Conservation (phyloP, 495 filamentous ascomycete genomes). For the Talaromyces stipitatus region DNA sequence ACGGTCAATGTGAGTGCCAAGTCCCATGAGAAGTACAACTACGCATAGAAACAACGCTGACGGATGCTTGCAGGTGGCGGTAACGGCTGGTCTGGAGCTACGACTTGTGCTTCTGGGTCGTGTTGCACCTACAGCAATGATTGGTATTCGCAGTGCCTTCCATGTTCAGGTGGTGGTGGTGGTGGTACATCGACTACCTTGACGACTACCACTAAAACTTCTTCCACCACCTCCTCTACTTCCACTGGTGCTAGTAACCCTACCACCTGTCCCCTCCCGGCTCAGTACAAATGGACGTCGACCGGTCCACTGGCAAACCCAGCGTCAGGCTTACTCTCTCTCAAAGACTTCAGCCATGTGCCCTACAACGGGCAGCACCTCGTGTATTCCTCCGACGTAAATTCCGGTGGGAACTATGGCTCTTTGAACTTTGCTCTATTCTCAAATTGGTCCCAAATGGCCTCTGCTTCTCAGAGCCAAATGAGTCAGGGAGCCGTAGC, state of each 20-base stretch:
- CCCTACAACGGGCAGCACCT: conserved; percentile 47
- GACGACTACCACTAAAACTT: background rate
- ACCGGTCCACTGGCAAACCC: conserved; percentile 39
- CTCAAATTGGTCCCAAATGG: conserved; percentile 47
- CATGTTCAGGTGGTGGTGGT: background rate
- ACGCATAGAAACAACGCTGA: background rate
- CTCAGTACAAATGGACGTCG: conserved; percentile 49
- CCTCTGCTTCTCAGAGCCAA: conserved; percentile 40
- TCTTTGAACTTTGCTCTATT: conserved; percentile 52
- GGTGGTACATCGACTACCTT: background rate
- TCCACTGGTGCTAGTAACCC: background rate
- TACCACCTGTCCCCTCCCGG: conserved; percentile 40
- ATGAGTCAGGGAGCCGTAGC: conserved; percentile 47
- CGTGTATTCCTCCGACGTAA: conserved; percentile 42
- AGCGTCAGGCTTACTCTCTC: conserved; percentile 40
- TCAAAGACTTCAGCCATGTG: conserved; percentile 54
- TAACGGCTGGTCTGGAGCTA: background rate
- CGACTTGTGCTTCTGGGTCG: background rate
- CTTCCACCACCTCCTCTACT: background rate
- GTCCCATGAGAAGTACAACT: background rate
- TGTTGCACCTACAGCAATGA: conserved; percentile 2
- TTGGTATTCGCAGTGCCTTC: conserved; percentile 3
- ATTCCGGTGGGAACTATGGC: conserved; percentile 33
- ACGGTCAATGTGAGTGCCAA: conserved; percentile 3
- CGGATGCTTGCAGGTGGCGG: background rate